Percentiles rank a stretch among this genome's conserved stretches.
Conservation (phyloP, 345 rosid genomes). For the Syzygium aromaticum region DNA sequence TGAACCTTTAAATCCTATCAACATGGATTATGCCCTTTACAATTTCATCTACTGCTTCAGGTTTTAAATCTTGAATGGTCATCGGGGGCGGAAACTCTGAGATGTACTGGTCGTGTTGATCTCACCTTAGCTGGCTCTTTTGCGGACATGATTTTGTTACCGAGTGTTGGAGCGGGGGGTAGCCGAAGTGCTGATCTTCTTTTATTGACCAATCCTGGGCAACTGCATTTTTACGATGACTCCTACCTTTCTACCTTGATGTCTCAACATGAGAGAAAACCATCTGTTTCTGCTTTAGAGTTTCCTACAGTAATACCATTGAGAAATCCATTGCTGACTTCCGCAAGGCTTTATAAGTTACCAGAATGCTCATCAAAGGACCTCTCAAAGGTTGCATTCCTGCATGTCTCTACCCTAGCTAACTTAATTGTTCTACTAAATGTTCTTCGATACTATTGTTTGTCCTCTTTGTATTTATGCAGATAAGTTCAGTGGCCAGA, state of each 20-base stretch:
- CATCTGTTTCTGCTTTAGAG: constrained; percentile 22
- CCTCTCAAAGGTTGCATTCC: constrained; percentile 33
- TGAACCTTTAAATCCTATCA: neutral
- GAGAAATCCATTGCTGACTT: constrained; percentile 40
- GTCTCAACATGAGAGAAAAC: constrained; percentile 40
- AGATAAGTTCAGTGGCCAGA: constrained; percentile 15
- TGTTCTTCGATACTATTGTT: neutral
- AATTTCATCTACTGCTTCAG: constrained; percentile 20
- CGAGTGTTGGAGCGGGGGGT: constrained; percentile 26
- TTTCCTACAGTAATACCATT: constrained; percentile 41
- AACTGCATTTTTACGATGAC: constrained; percentile 45
- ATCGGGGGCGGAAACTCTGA: constrained; percentile 35
- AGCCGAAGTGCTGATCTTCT: constrained; percentile 30
- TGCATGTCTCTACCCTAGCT: neutral
- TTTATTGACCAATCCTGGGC: constrained; percentile 62
- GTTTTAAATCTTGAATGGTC: constrained; percentile 71
- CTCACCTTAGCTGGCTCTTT: constrained; percentile 47
- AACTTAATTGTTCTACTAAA: neutral
- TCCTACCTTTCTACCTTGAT: constrained; percentile 27
- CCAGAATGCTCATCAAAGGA: constrained; percentile 30
- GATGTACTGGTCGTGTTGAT: constrained; percentile 46
- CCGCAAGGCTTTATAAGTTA: constrained; percentile 24
- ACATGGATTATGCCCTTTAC: neutral
- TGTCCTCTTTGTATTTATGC: neutral
- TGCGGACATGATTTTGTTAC: constrained; percentile 57